Evolutionary conservation across 1,284 basidiomycete species (phyloP), one percentile per base, ranked within the genome.

Genomic region (Naganishia liquefaciens): DNA sequence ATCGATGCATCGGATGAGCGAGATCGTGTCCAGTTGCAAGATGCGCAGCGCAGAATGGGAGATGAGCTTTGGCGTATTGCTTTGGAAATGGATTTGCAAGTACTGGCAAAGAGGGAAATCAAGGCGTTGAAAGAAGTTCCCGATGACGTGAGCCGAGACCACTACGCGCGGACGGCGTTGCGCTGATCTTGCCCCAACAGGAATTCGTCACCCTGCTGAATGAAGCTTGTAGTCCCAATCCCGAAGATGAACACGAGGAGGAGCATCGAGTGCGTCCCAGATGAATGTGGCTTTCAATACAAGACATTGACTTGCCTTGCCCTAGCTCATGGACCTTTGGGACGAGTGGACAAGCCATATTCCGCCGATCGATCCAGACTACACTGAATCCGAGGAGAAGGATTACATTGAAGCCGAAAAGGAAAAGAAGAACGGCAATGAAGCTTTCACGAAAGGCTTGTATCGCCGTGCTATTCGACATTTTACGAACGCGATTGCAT

Each of bases 41-140:
- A 57, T 5, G 63, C 62, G 42, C 66, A 67, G 30, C 50, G 52
- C 10, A 46, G 66, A 25, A 58, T 63, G 28, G 66, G 66, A 21
- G 66, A 67, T 52, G 66, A 64, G 37, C 53, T 67, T 17, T 67
- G 66, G 66, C 47, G 58, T 39, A 64, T 62, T 11, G 66, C 66
- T 5, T 54, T 67, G 66, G 66, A 67, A 46, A 67, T 67, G 52
- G 62, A 67, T 44, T 27, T 67, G 46, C 46, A 60, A 21, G 58
- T 60, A 30, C 60, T 62, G 21, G 57, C 57, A 5, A 52, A 58
- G 57, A 54, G 63, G 53, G 66, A 67, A 25, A 50, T 64, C 21
- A 62, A 61, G 25, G 62, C 52, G n/a, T 39, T 63, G 43, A 44
- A 64, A 28, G 54, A 62, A n/a, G 50, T 53, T n/a, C 54, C 62